Base-by-base conservation (phyloP, 495 filamentous ascomycete species). In the Penicillium verhagenii region DNA sequence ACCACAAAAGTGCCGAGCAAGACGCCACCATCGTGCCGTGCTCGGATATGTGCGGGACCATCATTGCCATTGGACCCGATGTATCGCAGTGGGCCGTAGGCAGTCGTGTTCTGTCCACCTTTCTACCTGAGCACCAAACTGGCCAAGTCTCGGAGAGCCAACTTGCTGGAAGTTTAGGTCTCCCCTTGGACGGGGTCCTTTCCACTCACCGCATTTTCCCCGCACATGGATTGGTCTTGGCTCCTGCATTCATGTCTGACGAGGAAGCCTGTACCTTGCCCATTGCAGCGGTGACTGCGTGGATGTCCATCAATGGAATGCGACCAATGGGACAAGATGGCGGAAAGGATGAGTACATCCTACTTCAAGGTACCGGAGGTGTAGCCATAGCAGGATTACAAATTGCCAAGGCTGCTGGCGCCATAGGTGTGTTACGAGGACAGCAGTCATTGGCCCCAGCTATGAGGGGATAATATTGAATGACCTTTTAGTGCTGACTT, bases 361-460 rank as follows among this genome's bases (percentile, higher is more conserved):
- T 96, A 20, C 82, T 87, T 7, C 88, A 92, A 60, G 90, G 90
- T 1, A 92, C 88, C 0, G 90, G 90, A 1, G 90, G 90, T 44
- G 90, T 95, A 20, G 82, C 81, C 33, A 79, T 92, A 26, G 88
- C 91, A 53, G 88, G 83, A 13, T 61, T 93, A 50, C 86, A 87
- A 76, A 93, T 93, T 62, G 90, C 86, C 18, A 92, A 91, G 69
- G 88, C 89, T 6, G 82, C 85, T 5, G 89, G 90, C 6, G 89
- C 88, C 0, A 83, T 73, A 51, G 72, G 79, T 81, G 49, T 21
- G 63, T 62, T 4, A 42, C 11, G n/a, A n/a, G n/a, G n/a, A n/a
- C n/a, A n/a, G n/a, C n/a, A n/a, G n/a, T n/a, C n/a, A n/a, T n/a
- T n/a, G n/a, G n/a, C n/a, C n/a, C n/a, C n/a, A n/a, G 5, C 31